Evolutionary conservation across 805 yeast species (phyloP), one percentile per base, ranked within the genome.

Genomic region (Yarrowia keelungensis): DNA sequence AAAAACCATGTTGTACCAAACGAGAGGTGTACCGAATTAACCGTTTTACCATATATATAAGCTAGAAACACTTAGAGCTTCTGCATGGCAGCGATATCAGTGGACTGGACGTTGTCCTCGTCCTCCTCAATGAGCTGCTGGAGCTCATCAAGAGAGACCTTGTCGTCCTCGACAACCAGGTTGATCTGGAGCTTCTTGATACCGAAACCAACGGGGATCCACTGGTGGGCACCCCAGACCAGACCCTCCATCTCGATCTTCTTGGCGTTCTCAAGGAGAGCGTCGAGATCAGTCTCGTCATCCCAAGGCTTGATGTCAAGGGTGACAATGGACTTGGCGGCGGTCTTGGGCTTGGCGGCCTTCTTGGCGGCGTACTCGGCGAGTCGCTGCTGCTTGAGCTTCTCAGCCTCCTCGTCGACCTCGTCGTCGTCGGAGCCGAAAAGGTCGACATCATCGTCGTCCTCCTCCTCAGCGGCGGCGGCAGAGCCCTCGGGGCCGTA

Each of bases 281-380:
- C 89, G 72, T 95, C 97, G 80, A 95, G 86, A 80, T 94, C 89
- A 76, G 99, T 95, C 87, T 95, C 98, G 79, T 95, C 99, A 83
- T 95, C 99, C 99, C 99, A 95, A 85, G 98, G 98, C 89, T 95
- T 95, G 77, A 95, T 97, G 77, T 95, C 99, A 77, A 95, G 80
- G 79, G 99, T 94, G 79, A 95, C 97, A 75, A 92, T 84, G 72
- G 98, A 91, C 87, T 95, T 95, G 80, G 99, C 98, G 83, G 97
- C 97, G 78, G 98, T 92, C 88, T 92, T 92, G 78, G 98, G 92
- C 81, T 96, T 96, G 85, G 90, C 90, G 76, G 94, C 89, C 75
- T 97, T 97, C 89, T 95, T 95, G 79, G 96, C 97, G 79, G 91
- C 90, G 88, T 95, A 95, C 81, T 88, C 97, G 81, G 97, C 98